These are phyloP conservation scores for Zoysia pacifica DNA, from an alignment of 176 grass and related monocot genomes.

Conservation along the genomic window DNA sequence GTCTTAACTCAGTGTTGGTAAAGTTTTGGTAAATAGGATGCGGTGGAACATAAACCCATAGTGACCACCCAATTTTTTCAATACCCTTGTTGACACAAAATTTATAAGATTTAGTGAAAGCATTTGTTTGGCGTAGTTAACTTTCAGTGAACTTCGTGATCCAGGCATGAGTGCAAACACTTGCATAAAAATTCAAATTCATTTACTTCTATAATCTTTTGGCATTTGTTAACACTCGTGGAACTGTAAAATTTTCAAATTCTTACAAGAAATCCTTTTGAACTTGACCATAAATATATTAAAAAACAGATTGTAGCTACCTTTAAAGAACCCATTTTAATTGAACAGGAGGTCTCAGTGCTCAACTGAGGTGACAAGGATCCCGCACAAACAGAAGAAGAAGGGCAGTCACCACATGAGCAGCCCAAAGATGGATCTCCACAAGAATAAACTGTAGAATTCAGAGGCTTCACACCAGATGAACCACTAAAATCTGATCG, in stretches of 20 bases:
- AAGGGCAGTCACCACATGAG: constrained; percentile 98
- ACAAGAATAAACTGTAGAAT: constrained; percentile 91
- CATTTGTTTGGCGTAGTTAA: constrained; percentile 25
- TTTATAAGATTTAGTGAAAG: constrained; percentile 25
- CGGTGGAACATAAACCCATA: background rate
- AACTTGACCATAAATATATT: constrained; percentile 20
- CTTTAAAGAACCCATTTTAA: constrained; percentile 87
- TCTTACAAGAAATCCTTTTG: background rate
- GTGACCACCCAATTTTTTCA: background rate
- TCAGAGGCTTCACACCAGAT: constrained; percentile 75
- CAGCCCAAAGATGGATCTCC: constrained; percentile 90
- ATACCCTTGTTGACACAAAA: background rate
- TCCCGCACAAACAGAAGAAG: constrained; percentile 66
- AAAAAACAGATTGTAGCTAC: constrained; percentile 48
- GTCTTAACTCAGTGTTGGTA: background rate
- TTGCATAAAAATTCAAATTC: background rate
- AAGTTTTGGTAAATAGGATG: constrained; percentile 8
- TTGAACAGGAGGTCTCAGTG: constrained; percentile 56
- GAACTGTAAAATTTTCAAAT: background rate
- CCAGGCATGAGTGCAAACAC: background rate
- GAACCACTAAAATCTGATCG: constrained; percentile 59
- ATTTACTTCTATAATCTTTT: constrained; percentile 14
- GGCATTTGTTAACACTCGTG: constrained; percentile 20
- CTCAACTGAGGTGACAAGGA: constrained; percentile 45
- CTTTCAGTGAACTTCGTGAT: constrained; percentile 19